Conservation (phyloP, 2,329 filamentous ascomycete species). For the Pyrenophora graminea region DNA sequence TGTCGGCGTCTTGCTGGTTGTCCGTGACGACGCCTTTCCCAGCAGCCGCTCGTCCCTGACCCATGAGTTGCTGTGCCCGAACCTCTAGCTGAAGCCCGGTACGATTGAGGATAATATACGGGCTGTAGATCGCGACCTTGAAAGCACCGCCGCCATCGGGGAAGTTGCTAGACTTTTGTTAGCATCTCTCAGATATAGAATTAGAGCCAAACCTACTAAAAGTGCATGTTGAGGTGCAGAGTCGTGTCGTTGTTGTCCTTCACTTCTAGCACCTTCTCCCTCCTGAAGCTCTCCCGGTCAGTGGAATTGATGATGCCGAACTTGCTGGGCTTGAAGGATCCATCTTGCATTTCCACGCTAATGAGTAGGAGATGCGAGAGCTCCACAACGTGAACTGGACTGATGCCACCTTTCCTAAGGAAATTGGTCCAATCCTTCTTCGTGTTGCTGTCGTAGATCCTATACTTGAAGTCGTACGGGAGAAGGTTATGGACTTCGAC, state of each 20-base stretch:
- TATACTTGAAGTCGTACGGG: constrained; percentile 98
- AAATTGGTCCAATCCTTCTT: constrained; percentile 99
- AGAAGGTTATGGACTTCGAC: constrained; percentile 93
- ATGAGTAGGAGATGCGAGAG: constrained; percentile 89
- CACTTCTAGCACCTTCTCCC: constrained; percentile 76
- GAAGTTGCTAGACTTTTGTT: constrained; percentile 59
- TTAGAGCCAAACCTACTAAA: constrained; percentile 61
- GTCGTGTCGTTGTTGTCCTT: constrained; percentile 83
- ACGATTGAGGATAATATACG: constrained; percentile 93
- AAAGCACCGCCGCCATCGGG: constrained; percentile 94
- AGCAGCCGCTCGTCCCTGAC: constrained; percentile 79
- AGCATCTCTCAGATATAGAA: constrained; percentile 6
- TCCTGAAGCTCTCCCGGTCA: constrained; percentile 82
- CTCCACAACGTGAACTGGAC: constrained; percentile 95
- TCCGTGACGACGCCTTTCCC: constrained; percentile 71
- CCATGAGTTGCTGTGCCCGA: constrained; percentile 85
- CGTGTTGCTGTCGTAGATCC: constrained; percentile 98
- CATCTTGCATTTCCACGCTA: constrained; percentile 96
- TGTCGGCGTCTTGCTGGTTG: constrained; percentile 63
- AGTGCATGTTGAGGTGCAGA: constrained; percentile 84
- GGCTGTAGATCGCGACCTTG: constrained; percentile 91
- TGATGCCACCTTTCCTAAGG: constrained; percentile 91
- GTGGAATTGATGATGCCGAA: constrained; percentile 97
- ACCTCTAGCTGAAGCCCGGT: constrained; percentile 88
- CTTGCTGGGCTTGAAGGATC: constrained; percentile 89